These are phyloP conservation scores for Trichoderma gamsii DNA, from an alignment of 495 filamentous ascomycete genomes.

Conservation along the genomic window DNA sequence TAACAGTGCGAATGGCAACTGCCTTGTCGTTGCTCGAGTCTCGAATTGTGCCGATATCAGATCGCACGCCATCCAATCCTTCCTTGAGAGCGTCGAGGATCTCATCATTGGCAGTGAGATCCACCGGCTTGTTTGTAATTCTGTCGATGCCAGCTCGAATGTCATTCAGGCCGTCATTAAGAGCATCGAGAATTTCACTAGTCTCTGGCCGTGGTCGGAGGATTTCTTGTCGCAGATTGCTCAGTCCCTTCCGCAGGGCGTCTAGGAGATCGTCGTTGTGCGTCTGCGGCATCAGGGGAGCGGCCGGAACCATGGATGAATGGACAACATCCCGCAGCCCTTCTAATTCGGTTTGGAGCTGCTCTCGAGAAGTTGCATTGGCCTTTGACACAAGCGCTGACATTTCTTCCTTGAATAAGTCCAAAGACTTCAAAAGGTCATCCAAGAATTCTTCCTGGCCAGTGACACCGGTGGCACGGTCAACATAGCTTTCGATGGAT, in stretches of 20 bases:
- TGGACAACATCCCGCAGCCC: constrained; percentile 69
- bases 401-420: constrained; percentile 66
- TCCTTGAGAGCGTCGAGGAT: constrained; percentile 80
- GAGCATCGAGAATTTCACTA: constrained; percentile 70
- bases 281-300: constrained; percentile 28
- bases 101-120: constrained; percentile 74
- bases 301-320: constrained; percentile 56
- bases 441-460: constrained; percentile 74
- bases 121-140: constrained; percentile 67
- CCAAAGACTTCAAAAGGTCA: constrained; percentile 64
- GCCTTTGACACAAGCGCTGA: constrained; percentile 43
- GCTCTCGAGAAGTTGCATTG: constrained; percentile 47
- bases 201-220: constrained; percentile 50
- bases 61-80: constrained; percentile 63
- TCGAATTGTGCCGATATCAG: constrained; percentile 73
- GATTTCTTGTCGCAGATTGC: constrained; percentile 61
- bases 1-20: constrained; percentile 46
- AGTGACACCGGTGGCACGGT: constrained; percentile 56
- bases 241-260: constrained; percentile 62
- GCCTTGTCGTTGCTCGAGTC: constrained; percentile 47
- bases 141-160: constrained; percentile 71
- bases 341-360: constrained; percentile 73
- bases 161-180: constrained; percentile 73
- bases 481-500: constrained; percentile 76
- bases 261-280: constrained; percentile 57